Base-by-base conservation (phyloP, 2,329 filamentous ascomycete species). In the Aspergillus flavus region DNA sequence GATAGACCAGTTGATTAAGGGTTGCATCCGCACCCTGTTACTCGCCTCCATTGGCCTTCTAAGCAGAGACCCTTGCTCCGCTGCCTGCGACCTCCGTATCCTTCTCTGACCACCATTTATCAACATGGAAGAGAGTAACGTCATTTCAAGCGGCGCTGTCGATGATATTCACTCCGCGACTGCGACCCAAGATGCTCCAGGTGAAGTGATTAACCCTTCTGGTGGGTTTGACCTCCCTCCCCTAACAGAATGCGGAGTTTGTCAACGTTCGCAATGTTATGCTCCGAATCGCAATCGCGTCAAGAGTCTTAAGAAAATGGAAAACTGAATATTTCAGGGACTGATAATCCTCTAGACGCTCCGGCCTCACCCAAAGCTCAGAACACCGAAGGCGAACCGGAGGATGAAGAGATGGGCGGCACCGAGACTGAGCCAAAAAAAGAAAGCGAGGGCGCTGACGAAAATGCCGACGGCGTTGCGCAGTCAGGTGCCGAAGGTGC, bases 401-500 rank as follows among this genome's bases (percentile, higher is more conserved):
- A 91, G 69, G 92, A 95, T 73, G 90, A 93, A 74, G 92, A 94
- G 71, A 94, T 94, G 91, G 89, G 85, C 63, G 91, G 91, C 68
- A 87, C 80, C 16, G 80, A 81, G 58, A 73, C 76, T 28, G 79
- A 81, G 59, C 69, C 76, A 23, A 81, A 80, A 67, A 80, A 76
- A 60, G 80, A 82, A 70, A 77, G 85, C 64, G 79, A 79, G 26
- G 77, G 72, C 26, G 77, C 72, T 26, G 79, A 80, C 30, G 81
- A 82, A 57, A 73, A 76, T 64, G 76, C 79, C n/a, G 84, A 83
- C 41, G 82, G 81, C 16, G 76, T 80, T 36, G 73, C 72, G 58
- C 73, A 76, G 61, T 75, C 80, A 43, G 74, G 78, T 54, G 82
- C 80, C 21, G 86, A 86, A 50, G 81, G 81, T 19, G 79, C 82